A percentile compares a stretch with the other conserved stretches of the same genome.
Conservation (phyloP, 75 land plant species). For the Pinus tabuliformis region DNA sequence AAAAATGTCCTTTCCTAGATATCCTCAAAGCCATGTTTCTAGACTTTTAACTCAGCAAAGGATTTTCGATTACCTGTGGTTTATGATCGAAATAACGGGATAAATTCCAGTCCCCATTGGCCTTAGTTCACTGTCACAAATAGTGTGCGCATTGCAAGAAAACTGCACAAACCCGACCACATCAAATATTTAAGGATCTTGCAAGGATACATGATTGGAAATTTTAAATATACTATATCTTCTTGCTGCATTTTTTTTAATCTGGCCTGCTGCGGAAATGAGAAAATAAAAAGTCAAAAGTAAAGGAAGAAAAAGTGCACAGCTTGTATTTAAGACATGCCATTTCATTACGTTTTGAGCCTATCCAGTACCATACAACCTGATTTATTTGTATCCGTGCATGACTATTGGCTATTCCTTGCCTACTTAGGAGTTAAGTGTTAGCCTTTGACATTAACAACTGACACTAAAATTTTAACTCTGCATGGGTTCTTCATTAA, state of each 20-base stretch:
- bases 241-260: background rate
- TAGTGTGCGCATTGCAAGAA: slow-evolving; percentile 98
- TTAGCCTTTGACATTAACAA: background rate
- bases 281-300: background rate
- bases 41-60: background rate
- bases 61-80: slow-evolving; percentile 71
- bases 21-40: background rate
- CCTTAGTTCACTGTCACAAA: slow-evolving; percentile 85
- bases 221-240: background rate
- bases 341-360: background rate
- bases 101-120: slow-evolving; percentile 90
- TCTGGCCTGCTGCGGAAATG: background rate
- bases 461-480: background rate
- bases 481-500: background rate
- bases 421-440: background rate
- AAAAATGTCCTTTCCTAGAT: background rate
- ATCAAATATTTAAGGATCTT: background rate
- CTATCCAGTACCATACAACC: background rate
- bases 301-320: background rate
- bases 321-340: background rate
- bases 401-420: background rate
- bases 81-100: slow-evolving; percentile 92
- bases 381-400: background rate
- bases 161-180: slow-evolving; percentile 46
- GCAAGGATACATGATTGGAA: background rate